These are phyloP conservation scores for Ligustrum vulgare DNA, from an alignment of 257 asterid species.

Conservation along the genomic window DNA sequence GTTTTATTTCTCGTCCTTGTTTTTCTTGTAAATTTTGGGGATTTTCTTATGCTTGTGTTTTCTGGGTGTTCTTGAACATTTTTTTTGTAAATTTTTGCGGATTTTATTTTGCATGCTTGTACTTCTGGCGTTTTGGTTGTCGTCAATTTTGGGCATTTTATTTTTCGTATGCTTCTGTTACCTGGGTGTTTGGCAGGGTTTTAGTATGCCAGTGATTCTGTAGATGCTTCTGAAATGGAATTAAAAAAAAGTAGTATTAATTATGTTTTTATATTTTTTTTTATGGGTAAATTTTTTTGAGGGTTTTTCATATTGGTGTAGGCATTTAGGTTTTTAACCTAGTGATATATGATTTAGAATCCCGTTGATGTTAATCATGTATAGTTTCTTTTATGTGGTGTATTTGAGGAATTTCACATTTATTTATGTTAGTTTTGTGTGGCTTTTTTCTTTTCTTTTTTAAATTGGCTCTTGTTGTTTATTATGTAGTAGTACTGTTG, in stretches of 20 bases:
- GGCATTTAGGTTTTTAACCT: neutral
- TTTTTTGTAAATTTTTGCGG: too few species aligned
- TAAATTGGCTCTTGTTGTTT: neutral
- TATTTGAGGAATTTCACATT: neutral
- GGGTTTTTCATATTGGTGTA: neutral
- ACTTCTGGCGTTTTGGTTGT: too few species aligned
- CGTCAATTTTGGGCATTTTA: too few species aligned
- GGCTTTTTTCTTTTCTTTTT: neutral
- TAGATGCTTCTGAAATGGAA: neutral
- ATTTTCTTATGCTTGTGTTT: neutral
- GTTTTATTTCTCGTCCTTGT: neutral
- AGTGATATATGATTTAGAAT: neutral
- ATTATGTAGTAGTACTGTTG: neutral
- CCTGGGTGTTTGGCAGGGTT: neutral
- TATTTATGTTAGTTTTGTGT: neutral
- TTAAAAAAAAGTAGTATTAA: neutral
- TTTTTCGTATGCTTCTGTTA: neutral
- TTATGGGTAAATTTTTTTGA: too few species aligned
- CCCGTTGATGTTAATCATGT: neutral
- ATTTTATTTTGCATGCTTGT: too few species aligned
- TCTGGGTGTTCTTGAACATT: too few species aligned
- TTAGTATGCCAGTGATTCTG: neutral
- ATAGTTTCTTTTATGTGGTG: neutral
- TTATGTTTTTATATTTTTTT: too few species aligned
- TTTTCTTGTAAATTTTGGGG: neutral